phyloP scores from a whole-genome alignment of 1,139 yeast genomes.

The Trichomonascaceae sp. region DNA sequence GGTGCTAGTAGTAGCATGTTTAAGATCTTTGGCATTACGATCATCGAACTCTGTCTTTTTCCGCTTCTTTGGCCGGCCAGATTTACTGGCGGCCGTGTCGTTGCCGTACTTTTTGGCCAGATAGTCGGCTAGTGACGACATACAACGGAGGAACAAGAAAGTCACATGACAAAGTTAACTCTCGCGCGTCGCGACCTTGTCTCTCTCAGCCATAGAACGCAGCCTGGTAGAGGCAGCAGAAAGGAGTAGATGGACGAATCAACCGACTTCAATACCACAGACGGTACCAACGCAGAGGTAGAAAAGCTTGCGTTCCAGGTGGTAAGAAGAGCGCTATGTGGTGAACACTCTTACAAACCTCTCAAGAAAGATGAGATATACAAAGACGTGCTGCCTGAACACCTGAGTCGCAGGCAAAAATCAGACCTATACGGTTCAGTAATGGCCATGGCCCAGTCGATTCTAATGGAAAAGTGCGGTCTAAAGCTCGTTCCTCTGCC shows the following conservation, averaged over 20 bases:
- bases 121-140: constrained; percentile 39
- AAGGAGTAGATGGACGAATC: too few species aligned
- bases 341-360: neutral
- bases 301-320: neutral
- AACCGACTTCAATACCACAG: too few species aligned
- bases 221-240: too few species aligned
- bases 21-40: too few species aligned
- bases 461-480: neutral
- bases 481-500: neutral
- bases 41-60: too few species aligned
- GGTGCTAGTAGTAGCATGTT: too few species aligned
- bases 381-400: neutral
- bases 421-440: neutral
- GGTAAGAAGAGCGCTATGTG: neutral
- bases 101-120: constrained; percentile 35
- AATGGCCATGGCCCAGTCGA: neutral
- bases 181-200: too few species aligned
- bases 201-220: too few species aligned
- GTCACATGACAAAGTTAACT: too few species aligned
- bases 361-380: neutral
- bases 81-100: too few species aligned
- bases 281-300: neutral
- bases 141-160: neutral
- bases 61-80: too few species aligned
- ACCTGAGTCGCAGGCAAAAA: neutral